Evolutionary conservation across 306 rosid genomes (phyloP), one percentile per base, ranked within the genome.

Genomic region (Sindora glabra): DNA sequence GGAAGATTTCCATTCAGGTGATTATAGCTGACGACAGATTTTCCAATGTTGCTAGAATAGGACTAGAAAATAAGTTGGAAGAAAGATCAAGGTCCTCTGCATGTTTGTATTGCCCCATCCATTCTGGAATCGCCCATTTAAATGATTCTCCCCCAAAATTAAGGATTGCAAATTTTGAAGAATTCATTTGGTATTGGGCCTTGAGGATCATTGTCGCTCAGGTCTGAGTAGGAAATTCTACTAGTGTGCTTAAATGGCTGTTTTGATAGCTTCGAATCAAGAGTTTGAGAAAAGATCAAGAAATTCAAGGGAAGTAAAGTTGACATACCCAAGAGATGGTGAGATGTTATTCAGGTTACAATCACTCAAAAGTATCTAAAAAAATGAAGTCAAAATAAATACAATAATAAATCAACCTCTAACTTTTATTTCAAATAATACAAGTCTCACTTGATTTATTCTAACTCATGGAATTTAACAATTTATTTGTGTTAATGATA

Each of bases 221-320:
- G 55, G 9, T 54, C 56, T 11, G 67, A 32, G 6, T 10, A 0
- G 8, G 49, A 15, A 17, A 41, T 45, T 1, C 54, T 52, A 5
- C 42, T 2, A 5, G 34, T 69, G 8, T 58, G 37, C 29, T 18
- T 62, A 46, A 36, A 68, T 15, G 67, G 1, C 67, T 67, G 67
- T 1, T 59, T 44, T 19, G 77, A 42, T 9, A 71, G 6, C 27
- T 59, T 27, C 49, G 70, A 67, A 30, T 48, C 46, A 17, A 76
- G 22, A 21, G 0, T 77, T 71, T 2, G 0, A 0, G 8, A 74
- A 71, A 15, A 61, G 42, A 62, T 61, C 68, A 37, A 71, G 37
- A 32, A 7, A 32, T 1, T 5, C 1, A 18, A 44, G 49, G 5
- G 47, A 44, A 15, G n/a, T 44, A 44, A 44, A 16, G 11, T 44